Conservation (phyloP, 129 eudicot genomes). For the Lactuca sativa region DNA sequence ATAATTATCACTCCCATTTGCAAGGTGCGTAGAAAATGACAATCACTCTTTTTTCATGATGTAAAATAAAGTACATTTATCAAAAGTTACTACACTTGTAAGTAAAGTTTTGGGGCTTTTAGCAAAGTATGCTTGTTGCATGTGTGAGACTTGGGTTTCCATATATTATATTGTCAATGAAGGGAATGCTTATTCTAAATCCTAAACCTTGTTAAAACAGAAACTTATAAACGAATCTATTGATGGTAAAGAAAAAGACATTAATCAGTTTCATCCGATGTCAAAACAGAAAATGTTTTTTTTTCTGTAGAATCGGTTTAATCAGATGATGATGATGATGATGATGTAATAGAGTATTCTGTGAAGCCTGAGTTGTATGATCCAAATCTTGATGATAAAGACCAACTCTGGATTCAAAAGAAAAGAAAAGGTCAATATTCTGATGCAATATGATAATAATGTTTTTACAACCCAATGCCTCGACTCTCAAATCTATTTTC, state of each 20-base stretch:
- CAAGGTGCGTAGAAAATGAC: no score
- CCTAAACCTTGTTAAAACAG: slow-evolving; percentile 1
- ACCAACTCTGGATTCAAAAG: slow-evolving; percentile 80
- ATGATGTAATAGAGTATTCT: slow-evolving; percentile 77
- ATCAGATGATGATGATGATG: slow-evolving; percentile 31
- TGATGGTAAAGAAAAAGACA: slow-evolving; percentile 12
- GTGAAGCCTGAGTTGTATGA: slow-evolving; percentile 85
- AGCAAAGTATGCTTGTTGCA: no score
- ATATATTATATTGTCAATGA: no score
- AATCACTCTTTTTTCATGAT: no score
- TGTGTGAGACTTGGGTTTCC: no score
- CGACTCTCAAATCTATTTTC: slow-evolving; percentile 77
- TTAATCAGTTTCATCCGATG: slow-evolving; percentile 17
- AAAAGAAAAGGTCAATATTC: slow-evolving; percentile 68
- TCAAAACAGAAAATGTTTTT: not conserved
- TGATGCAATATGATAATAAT: slow-evolving; percentile 58
- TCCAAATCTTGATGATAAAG: slow-evolving; percentile 74
- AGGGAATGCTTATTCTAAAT: not conserved
- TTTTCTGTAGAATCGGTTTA: slow-evolving; percentile 46
- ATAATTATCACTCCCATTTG: no score
- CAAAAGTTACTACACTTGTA: no score
- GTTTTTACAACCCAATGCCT: slow-evolving; percentile 87
- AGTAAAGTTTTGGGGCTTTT: no score
- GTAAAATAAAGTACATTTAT: no score
- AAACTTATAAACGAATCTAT: slow-evolving; percentile 12